Base-by-base conservation (phyloP, 257 asterid genomes). In the Haberlea rhodopensis region DNA sequence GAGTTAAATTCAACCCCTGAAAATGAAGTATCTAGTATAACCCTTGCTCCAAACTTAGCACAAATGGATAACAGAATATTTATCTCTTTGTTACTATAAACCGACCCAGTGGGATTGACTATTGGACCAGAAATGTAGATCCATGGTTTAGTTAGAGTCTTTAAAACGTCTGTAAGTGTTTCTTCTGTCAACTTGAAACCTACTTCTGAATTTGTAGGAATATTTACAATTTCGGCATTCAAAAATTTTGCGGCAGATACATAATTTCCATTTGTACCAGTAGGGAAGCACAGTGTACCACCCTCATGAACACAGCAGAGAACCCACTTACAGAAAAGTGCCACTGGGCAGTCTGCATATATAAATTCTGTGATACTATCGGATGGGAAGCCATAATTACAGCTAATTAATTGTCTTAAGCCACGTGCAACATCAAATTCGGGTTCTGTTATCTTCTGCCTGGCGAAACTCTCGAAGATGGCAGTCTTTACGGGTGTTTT, bases 111-210 rank as follows among this genome's bases (percentile, higher is more conserved):
- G 23, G 97, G 97, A 52, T 66, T 85, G 72, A 86, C 75, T 53
- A 96, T 87, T 58, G 99, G 97, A 57, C 99, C 97, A 25, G 95
- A 87, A 63, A 94, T 83, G 71, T 87, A 94, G 69, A 94, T 60
- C 99, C 99, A 94, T 23, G 99, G 96, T 43, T 80, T 87, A 2
- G 75, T 72, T 25, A 85, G 69, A 16, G 73, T 75, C 65, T 74
- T 76, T 68, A 94, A 62, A 51, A 82, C 80, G 66, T 55, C 69
- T 25, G 65, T 54, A 52, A 94, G 91, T 37, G 86, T 66, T 71
- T 86, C 77, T 53, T 85, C 86, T 0, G 87, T 86, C 71, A 86
- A 68, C 77, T 86, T 94, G 79, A 85, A 90, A 53, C 97, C 96
- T 23, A 45, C 78, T 54, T 80, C 87, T 19, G 75, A 51, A 62